A percentile compares a stretch with the other conserved stretches of the same genome.
These are phyloP conservation scores for Excoecaria cochinchinensis DNA, from an alignment of 345 rosid genomes.

Conservation along the genomic window DNA sequence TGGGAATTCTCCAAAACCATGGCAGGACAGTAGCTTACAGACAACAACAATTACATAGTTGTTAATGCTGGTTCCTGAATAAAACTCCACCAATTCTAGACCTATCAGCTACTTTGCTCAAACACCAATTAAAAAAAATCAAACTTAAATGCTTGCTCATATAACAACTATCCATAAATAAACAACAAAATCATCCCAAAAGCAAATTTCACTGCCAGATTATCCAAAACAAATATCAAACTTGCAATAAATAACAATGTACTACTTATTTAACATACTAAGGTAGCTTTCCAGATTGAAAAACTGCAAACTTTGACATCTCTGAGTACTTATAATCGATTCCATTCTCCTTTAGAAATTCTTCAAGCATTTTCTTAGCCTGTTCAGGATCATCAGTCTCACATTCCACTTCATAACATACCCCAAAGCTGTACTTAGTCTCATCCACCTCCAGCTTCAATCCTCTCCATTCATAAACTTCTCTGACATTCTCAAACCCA, in stretches of 20 bases:
- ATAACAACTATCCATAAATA: not conserved
- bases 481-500: conserved; percentile 76
- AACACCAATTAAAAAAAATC: not conserved
- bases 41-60: not conserved
- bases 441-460: conserved; percentile 83
- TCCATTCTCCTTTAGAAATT: conserved; percentile 52
- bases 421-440: conserved; percentile 69
- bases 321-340: conserved; percentile 56
- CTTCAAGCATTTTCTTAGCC: conserved; percentile 61
- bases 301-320: conserved; percentile 72
- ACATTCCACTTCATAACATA: conserved; percentile 74
- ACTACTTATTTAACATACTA: conserved; percentile 25
- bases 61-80: not conserved
- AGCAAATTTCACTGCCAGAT: conserved; percentile 7
- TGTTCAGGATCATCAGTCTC: conserved; percentile 71
- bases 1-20: no score
- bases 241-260: not conserved
- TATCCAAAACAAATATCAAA: not conserved
- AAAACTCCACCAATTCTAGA: not conserved
- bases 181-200: not conserved
- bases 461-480: conserved; percentile 64
- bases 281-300: conserved; percentile 70
- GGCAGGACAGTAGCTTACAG: not conserved
- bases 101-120: not conserved
- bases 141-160: not conserved